phyloP scores from a whole-genome alignment of 495 filamentous ascomycete species.

The Penicillium pancosmium region DNA sequence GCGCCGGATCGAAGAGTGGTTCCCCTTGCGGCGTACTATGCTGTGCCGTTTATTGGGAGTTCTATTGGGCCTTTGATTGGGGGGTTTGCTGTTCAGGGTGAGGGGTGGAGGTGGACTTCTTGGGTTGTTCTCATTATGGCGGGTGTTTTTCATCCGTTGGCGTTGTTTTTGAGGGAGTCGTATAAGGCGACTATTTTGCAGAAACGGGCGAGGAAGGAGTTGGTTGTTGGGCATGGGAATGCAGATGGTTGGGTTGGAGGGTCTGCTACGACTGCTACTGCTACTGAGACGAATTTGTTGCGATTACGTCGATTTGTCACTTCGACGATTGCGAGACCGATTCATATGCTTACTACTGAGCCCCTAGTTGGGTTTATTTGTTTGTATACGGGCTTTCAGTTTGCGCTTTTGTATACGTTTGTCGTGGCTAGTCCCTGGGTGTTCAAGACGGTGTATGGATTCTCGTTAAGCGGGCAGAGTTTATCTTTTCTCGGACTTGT shows the following conservation, averaged over 20 bases:
- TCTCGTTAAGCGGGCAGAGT: conserved; percentile 18
- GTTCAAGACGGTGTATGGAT: conserved; percentile 39
- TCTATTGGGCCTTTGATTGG: conserved; percentile 60
- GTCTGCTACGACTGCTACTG: background rate
- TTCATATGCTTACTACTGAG: conserved; percentile 65
- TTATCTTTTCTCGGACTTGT: conserved; percentile 28
- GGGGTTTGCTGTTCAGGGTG: conserved; percentile 58
- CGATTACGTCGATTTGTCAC: conserved; percentile 20
- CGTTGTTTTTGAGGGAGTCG: conserved; percentile 51
- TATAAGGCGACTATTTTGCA: conserved; percentile 53
- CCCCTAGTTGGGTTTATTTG: conserved; percentile 58
- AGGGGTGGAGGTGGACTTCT: conserved; percentile 58
- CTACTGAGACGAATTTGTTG: conserved; percentile 13
- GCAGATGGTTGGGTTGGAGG: background rate
- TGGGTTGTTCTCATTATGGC: conserved; percentile 48
- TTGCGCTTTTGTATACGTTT: conserved; percentile 47
- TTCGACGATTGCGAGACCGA: conserved; percentile 37
- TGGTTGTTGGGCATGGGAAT: background rate
- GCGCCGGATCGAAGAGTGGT: conserved; percentile 10
- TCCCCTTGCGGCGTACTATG: conserved; percentile 27
- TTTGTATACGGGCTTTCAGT: conserved; percentile 43
- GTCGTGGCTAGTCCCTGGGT: conserved; percentile 38
- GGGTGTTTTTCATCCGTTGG: conserved; percentile 26
- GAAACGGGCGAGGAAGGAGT: conserved; percentile 36
- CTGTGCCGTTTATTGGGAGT: conserved; percentile 55